These are phyloP conservation scores for Elongisporangium senticosum DNA, from an alignment of 352 stramenopile genomes.

Conservation along the genomic window DNA sequence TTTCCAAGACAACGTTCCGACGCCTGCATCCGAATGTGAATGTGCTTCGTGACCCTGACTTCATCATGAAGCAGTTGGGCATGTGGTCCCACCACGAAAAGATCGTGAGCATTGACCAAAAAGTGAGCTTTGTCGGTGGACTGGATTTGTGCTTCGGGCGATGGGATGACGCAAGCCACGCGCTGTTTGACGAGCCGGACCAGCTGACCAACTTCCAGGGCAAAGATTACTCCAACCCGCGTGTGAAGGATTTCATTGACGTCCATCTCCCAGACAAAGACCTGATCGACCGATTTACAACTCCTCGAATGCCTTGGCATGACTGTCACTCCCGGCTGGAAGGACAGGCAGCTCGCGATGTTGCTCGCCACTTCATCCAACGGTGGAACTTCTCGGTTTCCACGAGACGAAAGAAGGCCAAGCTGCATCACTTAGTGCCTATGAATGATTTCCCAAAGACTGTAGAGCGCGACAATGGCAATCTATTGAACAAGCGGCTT, in stretches of 20 bases:
- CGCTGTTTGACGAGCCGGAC: constrained; percentile 57
- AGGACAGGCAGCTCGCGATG: constrained; percentile 72
- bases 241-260: constrained; percentile 81
- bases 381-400: constrained; percentile 87
- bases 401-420: constrained; percentile 69
- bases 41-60: constrained; percentile 86
- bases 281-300: constrained; percentile 60
- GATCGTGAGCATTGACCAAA: constrained; percentile 87
- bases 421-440: constrained; percentile 68
- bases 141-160: constrained; percentile 88
- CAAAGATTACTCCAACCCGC: constrained; percentile 84
- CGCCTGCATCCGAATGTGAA: constrained; percentile 77
- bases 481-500: constrained; percentile 40
- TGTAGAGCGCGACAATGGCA: constrained; percentile 32
- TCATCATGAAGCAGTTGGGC: constrained; percentile 82
- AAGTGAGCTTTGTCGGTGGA: constrained; percentile 85
- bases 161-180: constrained; percentile 70
- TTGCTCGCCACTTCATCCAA: constrained; percentile 83
- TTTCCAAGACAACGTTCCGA: constrained; percentile 64
- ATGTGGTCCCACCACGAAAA: constrained; percentile 93
- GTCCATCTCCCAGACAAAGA: constrained; percentile 70
- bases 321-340: constrained; percentile 79
- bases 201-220: constrained; percentile 57
- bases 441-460: constrained; percentile 55
- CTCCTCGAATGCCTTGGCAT: constrained; percentile 85